Conservation (phyloP, 2,329 filamentous ascomycete species). For the Trichoderma simmonsii region DNA sequence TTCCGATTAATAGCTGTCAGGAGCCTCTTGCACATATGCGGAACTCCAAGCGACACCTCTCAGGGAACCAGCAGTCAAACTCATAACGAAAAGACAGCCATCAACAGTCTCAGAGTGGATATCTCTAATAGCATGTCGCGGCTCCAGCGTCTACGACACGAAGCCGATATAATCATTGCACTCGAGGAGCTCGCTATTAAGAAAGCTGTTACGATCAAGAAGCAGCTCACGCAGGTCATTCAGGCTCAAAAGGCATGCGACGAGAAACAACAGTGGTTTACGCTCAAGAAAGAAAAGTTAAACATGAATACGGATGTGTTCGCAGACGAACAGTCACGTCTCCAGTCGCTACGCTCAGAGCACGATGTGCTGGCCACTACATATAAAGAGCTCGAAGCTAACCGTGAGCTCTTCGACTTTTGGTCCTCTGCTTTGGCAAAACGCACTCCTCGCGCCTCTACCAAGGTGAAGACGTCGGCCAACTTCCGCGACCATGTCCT, state of each 20-base stretch:
- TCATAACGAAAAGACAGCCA: background rate
- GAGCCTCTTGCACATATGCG: background rate
- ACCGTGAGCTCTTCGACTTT: constrained; percentile 25
- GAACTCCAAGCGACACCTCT: background rate
- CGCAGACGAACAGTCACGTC: background rate
- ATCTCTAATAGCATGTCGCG: background rate
- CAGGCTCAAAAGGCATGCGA: constrained; percentile 1
- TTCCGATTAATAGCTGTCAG: background rate
- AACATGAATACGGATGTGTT: background rate
- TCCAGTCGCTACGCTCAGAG: background rate
- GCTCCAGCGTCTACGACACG: background rate
- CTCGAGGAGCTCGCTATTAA: background rate
- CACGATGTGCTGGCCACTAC: background rate
- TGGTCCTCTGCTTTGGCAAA: constrained; percentile 21
- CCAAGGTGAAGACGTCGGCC: background rate
- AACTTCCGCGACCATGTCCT: constrained; percentile 24
- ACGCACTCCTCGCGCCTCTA: constrained; percentile 17
- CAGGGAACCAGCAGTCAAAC: background rate
- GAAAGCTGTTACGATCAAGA: background rate
- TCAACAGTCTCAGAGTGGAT: background rate
- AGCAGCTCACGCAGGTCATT: background rate
- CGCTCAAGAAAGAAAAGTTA: constrained; percentile 8
- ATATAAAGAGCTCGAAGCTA: background rate
- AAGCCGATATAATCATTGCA: background rate
- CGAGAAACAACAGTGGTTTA: background rate